phyloP scores from a whole-genome alignment of 169 alveolate genomes.

The Cryptosporidium muris region DNA sequence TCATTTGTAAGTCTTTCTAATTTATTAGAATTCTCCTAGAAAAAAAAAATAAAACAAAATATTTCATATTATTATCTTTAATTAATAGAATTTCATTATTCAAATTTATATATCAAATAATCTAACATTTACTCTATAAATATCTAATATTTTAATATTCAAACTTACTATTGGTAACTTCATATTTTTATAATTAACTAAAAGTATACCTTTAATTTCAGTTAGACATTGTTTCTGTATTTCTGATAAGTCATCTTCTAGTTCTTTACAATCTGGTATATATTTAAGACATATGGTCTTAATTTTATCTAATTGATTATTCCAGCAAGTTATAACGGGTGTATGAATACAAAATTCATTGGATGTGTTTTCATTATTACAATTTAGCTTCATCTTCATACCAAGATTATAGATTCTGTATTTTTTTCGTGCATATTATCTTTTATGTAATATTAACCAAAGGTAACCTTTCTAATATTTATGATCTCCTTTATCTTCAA shows the following conservation, averaged over 20 bases:
- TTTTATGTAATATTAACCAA: no score
- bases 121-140: neutral
- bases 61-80: neutral
- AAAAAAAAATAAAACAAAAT: neutral
- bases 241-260: conserved; percentile 7
- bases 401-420: no score
- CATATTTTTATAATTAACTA: conserved; percentile 23
- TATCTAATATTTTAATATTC: neutral
- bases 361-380: no score
- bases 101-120: neutral
- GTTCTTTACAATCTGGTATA: conserved; percentile 4
- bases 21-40: conserved; percentile 33
- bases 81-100: neutral
- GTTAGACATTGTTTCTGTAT: conserved; percentile 46
- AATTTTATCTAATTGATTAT: conserved; percentile 53
- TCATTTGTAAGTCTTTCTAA: conserved; percentile 36
- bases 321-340: conserved; percentile 65
- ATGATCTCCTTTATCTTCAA: no score
- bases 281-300: conserved; percentile 4
- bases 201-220: conserved; percentile 47
- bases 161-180: conserved; percentile 1
- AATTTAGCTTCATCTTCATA: no score
- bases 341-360: conserved; percentile 30
- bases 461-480: no score
- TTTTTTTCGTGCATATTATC: no score